These are phyloP conservation scores for Candida vaughaniae DNA, from an alignment of 805 yeast species.

Conservation along the genomic window DNA sequence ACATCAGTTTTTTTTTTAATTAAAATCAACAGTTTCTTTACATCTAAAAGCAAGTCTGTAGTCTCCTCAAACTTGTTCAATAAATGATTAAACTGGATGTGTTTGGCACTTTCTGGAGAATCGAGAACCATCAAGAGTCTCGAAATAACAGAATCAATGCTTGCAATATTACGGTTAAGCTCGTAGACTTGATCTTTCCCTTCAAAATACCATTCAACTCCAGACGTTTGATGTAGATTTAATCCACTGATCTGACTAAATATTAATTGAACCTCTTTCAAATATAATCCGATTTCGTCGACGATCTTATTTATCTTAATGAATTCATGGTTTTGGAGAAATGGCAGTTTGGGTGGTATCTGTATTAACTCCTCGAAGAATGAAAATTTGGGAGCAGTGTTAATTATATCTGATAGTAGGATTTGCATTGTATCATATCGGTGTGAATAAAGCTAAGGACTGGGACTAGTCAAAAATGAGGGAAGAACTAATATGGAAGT, in stretches of 20 bases:
- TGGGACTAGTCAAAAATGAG: no score
- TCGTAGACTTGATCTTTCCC: conserved; percentile 20
- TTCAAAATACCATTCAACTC: conserved; percentile 24
- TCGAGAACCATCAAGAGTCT: conserved; percentile 19
- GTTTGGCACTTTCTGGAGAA: conserved; percentile 10
- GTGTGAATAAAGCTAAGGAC: no score
- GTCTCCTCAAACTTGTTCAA: conserved; percentile 25
- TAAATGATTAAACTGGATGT: conserved; percentile 14
- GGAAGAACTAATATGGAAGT: no score
- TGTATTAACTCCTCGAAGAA: conserved; percentile 22
- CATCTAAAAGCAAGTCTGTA: conserved; percentile 26
- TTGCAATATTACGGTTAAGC: conserved; percentile 18
- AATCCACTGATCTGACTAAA: conserved; percentile 10
- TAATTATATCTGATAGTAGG: conserved; percentile 18
- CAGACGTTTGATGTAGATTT: not conserved
- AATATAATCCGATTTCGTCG: conserved; percentile 26
- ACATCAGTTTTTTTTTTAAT: conserved; percentile 25
- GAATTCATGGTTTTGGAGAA: conserved; percentile 22
- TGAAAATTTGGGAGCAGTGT: conserved; percentile 19
- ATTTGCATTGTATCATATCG: no score
- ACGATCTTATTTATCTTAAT: conserved; percentile 26
- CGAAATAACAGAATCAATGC: conserved; percentile 25
- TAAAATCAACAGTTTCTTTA: conserved; percentile 19
- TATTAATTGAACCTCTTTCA: conserved; percentile 19
- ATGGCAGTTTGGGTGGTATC: conserved; percentile 15